Base-by-base conservation (phyloP, 345 rosid species). In the Melastoma malabathricum region DNA sequence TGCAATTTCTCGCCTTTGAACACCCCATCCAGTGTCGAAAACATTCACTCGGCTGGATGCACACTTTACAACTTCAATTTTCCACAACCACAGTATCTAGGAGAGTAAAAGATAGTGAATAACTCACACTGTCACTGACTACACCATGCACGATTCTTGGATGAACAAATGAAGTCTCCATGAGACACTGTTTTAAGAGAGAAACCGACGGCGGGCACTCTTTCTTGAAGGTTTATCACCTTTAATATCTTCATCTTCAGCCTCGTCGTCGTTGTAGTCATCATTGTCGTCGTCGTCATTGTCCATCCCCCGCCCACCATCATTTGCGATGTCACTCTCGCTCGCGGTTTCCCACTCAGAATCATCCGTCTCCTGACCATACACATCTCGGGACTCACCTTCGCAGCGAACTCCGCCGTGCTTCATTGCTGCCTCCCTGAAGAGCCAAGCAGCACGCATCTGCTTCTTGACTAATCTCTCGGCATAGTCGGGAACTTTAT, bases 301-400 rank as follows among this genome's bases (percentile, higher is more conserved):
- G 18, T 79, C 84, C 79, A 82, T 75, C 59, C 73, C 79, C 62
- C 73, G 89, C 62, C 86, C 70, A 49, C 85, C 90, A 39, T 84
- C 97, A 60, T 84, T 77, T 65, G 89, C 98, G 34, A 82, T 80
- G 58, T 92, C 97, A 20, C 97, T 92, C 70, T 83, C 99, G 25
- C 97, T 92, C 0, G 86, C 99, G 17, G 97, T 92, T 62, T 92
- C 97, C 99, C 99, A 92, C 44, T 88, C 99, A 1, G 98, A 92
- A 67, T 74, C 95, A 62, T 88, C 97, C 6, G 67, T 74, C 20
- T 81, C 95, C 44, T 72, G 94, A 13, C 93, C 95, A 59, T 77
- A 81, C 53, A 74, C 57, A 60, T 78, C 84, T 25, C 79, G 68
- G 46, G 64, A 77, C 48, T 79, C 86, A 6, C 85, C 89, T 65